Evolutionary conservation across 2,329 filamentous ascomycete genomes (phyloP).

Genomic region (Purpureocillium takamizusanense): DNA sequence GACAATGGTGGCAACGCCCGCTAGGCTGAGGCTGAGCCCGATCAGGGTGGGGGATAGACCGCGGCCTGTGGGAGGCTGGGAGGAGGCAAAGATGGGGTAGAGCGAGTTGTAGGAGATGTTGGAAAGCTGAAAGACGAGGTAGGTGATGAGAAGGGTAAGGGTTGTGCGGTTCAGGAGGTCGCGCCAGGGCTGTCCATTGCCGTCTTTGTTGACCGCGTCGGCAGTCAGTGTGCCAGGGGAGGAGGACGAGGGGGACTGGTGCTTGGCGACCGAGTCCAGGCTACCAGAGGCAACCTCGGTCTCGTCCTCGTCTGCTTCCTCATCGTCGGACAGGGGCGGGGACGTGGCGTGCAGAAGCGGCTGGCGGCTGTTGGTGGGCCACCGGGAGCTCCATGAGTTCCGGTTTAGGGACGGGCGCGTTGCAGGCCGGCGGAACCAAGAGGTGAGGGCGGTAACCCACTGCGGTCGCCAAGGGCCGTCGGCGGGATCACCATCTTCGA

Average conservation of each 20-base stretch:
- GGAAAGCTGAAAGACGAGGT: constrained; percentile 85
- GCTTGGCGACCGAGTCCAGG: constrained; percentile 4
- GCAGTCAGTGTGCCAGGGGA: background rate
- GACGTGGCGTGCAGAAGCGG: constrained; percentile 18
- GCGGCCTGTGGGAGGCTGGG: constrained; percentile 66
- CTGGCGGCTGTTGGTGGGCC: constrained; percentile 21
- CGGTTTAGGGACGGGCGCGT: constrained; percentile 12
- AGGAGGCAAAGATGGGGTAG: constrained; percentile 86
- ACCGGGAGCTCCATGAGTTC: constrained; percentile 28
- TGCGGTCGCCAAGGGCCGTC: constrained; percentile 18
- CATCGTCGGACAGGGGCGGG: constrained; percentile 16
- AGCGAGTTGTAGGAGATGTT: constrained; percentile 95
- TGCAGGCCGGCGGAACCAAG: constrained; percentile 14
- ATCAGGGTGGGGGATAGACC: constrained; percentile 69
- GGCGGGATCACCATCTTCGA: constrained; percentile 20
- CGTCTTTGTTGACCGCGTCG: constrained; percentile 1
- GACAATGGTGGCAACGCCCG: constrained; percentile 74
- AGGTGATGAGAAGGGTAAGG: constrained; percentile 70
- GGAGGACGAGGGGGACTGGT: too few relatives aligned
- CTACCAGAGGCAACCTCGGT: constrained; percentile 8
- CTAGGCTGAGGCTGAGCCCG: constrained; percentile 75
- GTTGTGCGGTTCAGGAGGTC: constrained; percentile 72
- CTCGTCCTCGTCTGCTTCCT: constrained; percentile 9
- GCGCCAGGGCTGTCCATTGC: constrained; percentile 33
- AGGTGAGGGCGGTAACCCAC: constrained; percentile 22